These are phyloP conservation scores for Hypoxylon sp. DNA, from an alignment of 2,329 filamentous ascomycete genomes.

Conservation along the genomic window DNA sequence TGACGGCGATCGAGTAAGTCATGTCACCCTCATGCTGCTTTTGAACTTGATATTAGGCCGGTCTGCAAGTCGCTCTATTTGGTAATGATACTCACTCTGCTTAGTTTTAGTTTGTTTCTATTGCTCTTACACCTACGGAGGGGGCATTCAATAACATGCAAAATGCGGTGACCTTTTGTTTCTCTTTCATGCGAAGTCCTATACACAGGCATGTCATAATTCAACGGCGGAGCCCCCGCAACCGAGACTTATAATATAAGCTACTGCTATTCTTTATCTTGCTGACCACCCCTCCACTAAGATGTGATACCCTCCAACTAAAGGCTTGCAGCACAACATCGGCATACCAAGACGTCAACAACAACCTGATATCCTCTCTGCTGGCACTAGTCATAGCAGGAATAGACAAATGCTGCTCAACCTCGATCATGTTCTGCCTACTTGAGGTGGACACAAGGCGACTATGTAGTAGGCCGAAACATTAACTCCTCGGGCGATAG, in stretches of 20 bases:
- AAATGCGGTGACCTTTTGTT: slow-evolving; percentile 15
- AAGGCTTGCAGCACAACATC: slow-evolving; percentile 33
- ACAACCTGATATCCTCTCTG: slow-evolving; percentile 20
- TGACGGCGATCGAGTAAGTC: slow-evolving; percentile 19
- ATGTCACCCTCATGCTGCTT: slow-evolving; percentile 26
- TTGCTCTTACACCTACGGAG: slow-evolving; percentile 28
- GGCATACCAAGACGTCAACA: slow-evolving; percentile 29
- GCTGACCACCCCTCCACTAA: slow-evolving; percentile 25
- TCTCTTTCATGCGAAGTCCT: slow-evolving; percentile 12
- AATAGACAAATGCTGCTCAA: slow-evolving; percentile 31
- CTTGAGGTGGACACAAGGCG: slow-evolving; percentile 7
- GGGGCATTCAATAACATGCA: slow-evolving; percentile 26
- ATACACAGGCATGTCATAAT: slow-evolving; percentile 16
- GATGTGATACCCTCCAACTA: slow-evolving; percentile 15
- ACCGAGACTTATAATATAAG: slow-evolving; percentile 17
- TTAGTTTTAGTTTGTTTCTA: slow-evolving; percentile 18
- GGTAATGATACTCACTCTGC: slow-evolving; percentile 37
- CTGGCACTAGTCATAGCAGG: slow-evolving; percentile 18
- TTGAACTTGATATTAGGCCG: slow-evolving; percentile 34
- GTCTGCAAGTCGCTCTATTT: slow-evolving; percentile 41
- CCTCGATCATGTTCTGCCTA: slow-evolving; percentile 27
- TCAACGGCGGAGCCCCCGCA: slow-evolving; percentile 18
- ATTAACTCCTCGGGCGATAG: slow-evolving; percentile 25
- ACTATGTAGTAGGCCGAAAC: slow-evolving; percentile 13
- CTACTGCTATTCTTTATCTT: slow-evolving; percentile 17